Base-by-base conservation (phyloP, 1,139 yeast genomes). In the Candida tetrigidarum region DNA sequence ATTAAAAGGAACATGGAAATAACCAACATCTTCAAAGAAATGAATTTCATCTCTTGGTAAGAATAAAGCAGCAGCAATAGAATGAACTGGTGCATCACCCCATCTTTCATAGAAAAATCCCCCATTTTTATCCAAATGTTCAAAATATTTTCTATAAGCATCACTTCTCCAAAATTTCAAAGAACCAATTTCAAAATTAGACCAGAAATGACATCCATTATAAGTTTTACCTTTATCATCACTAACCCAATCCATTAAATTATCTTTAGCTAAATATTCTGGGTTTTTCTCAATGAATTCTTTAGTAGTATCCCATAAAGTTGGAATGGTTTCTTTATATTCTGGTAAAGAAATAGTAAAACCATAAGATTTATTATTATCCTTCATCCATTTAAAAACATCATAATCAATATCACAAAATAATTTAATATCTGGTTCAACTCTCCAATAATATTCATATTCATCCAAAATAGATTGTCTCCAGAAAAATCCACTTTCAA, bases 1-100 rank as follows among this genome's bases (percentile, higher is more conserved):
- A 51, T 76, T 71, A 77, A 86, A 84, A 14, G 89, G 90, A 52
- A 81, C 84, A 60, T 90, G 96, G 63, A 72, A 85, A 67, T 88
- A 87, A 49, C 96, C 96, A 48, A 89, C 76, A 57, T 90, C 95
- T 47, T 84, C 89, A 62, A 89, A 86, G 74, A 84, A 85, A 63
- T 90, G 93, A 45, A 87, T 64, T 60, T 82, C 78, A 29, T 78
- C 81, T 62, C 78, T 78, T 50, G 84, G 81, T 60, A 87, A 67
- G 65, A 89, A 83, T 49, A 88, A 68, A 3, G 92, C 73, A n/a
- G 87, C 96, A 11, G 93, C 96, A 57, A 89, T 81, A 11, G 96
- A 86, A 62, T 89, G 96, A 32, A 89, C 84, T 30, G 96, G 96
- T 10, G 96, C 96, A 66, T 88, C 96, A 49, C 96, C 96, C 96